Conservation (phyloP, 768 basidiomycete species). For the Boletus pseudopeckii region DNA sequence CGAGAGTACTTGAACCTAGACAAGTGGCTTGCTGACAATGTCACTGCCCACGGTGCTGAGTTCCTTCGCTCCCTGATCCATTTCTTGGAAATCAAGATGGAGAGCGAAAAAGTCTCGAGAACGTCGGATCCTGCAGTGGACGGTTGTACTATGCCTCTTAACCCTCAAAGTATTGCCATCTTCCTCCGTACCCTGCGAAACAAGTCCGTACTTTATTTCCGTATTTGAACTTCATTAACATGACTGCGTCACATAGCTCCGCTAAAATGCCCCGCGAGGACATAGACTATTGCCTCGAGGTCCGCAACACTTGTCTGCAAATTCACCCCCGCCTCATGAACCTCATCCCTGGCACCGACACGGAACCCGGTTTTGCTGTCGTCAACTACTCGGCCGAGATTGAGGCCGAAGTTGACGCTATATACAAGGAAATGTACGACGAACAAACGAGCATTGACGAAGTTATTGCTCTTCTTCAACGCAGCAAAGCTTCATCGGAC, state of each 20-base stretch:
- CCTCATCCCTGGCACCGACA: slow-evolving; percentile 78
- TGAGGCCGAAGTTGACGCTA: slow-evolving; percentile 88
- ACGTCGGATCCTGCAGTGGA: slow-evolving; percentile 77
- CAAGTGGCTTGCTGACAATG: slow-evolving; percentile 93
- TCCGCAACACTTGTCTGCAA: slow-evolving; percentile 89
- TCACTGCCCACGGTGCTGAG: slow-evolving; percentile 74
- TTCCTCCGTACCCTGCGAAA: slow-evolving; percentile 87
- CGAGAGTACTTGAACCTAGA: slow-evolving; percentile 93
- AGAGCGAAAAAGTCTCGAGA: slow-evolving; percentile 75
- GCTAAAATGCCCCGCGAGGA: slow-evolving; percentile 73
- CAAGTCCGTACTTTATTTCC: slow-evolving; percentile 47
- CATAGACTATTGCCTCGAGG: slow-evolving; percentile 82
- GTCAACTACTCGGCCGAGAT: slow-evolving; percentile 86
- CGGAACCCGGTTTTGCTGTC: slow-evolving; percentile 88
- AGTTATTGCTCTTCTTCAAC: slow-evolving; percentile 83
- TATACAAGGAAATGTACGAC: slow-evolving; percentile 98
- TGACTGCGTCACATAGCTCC: slow-evolving; percentile 44
- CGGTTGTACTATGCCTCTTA: slow-evolving; percentile 81
- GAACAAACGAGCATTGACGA: slow-evolving; percentile 93
- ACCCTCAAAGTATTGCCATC: slow-evolving; percentile 84
- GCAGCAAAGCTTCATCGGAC: slow-evolving; percentile 78
- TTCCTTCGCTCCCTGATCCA: slow-evolving; percentile 85
- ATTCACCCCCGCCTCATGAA: slow-evolving; percentile 96
- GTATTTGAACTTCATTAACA: slow-evolving; percentile 2
- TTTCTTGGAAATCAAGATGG: slow-evolving; percentile 92